Evolutionary conservation across 2,329 filamentous ascomycete species (phyloP), one percentile per base, ranked within the genome.

Genomic region (Paecilomyces sp.): DNA sequence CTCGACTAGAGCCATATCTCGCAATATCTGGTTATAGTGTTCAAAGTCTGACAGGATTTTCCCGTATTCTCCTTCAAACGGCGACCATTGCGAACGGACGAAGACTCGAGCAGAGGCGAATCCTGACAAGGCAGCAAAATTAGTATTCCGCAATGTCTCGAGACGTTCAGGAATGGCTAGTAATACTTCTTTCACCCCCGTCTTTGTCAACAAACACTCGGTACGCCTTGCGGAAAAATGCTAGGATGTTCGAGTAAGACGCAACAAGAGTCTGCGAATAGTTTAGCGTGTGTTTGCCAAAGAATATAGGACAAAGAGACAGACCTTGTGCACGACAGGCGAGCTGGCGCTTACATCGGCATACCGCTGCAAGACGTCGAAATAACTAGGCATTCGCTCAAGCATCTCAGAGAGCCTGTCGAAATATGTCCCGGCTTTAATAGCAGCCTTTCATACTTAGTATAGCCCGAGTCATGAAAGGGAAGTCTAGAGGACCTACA

Each of bases 21-120:
- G 51, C 36, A 62, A n/a, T 6, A 55, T 58, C 15, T 56, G 47
- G 1, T 25, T 58, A 31, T 62, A 33, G 18, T 57, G 50, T n/a
- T 61, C 24, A 8, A 62, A 33, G 15, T 58, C 55, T 3, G 57
- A 58, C 25, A 54, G 28, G 15, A 62, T 60, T 34, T 54, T 31
- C 15, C 58, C 58, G 13, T 60, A 62, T 55, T 62, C 53, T 33
- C 55, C 31, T n/a, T 62, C 61, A n/a, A 62, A 62, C 3, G 56
- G 58, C 3, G 25, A 36, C 61, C 61, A 62, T 8, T 62, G 61
- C 33, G 54, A 52, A 18, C 60, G 58, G 3, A 60, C 24, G 3
- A 54, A 28, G 25, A 61, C n/a, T 3, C 41, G 41, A 22, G 41
- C 13, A 15, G 41, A 47, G 18, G 41, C 18, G 15, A n/a, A 47